These are phyloP conservation scores for Penicillium lividum DNA, from an alignment of 495 filamentous ascomycete species.

Conservation along the genomic window DNA sequence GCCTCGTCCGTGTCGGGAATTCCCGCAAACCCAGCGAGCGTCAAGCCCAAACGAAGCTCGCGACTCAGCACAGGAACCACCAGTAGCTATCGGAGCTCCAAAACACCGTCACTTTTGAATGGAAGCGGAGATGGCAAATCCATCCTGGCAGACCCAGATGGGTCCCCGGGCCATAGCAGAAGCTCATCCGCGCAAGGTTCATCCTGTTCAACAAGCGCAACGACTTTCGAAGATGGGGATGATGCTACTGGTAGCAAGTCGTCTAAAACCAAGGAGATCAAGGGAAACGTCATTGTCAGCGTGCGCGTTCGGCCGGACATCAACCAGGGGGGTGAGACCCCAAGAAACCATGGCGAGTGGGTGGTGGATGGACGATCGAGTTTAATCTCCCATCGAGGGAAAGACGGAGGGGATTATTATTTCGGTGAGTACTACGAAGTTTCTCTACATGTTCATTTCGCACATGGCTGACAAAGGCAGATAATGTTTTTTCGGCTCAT, in stretches of 20 bases:
- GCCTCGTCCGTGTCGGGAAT: conserved; percentile 39
- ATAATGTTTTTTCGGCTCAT: conserved; percentile 92
- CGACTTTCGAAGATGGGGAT: conserved; percentile 72
- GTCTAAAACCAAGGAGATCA: conserved; percentile 60
- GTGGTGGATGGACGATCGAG: conserved; percentile 83
- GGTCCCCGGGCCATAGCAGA: conserved; percentile 82
- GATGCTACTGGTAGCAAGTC: conserved; percentile 35
- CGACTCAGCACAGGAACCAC: conserved; percentile 42
- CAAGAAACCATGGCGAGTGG: conserved; percentile 79
- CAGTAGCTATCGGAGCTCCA: conserved; percentile 52
- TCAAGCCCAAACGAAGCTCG: conserved; percentile 38
- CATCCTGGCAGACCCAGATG: conserved; percentile 65
- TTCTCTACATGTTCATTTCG: neutral
- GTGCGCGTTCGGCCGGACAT: conserved; percentile 89
- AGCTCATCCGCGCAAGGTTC: conserved; percentile 89
- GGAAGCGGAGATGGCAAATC: conserved; percentile 75
- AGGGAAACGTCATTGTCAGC: conserved; percentile 95
- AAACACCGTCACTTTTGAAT: conserved; percentile 74
- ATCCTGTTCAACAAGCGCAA: conserved; percentile 79
- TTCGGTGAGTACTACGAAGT: conserved; percentile 63
- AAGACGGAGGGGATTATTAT: conserved; percentile 88
- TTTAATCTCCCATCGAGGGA: conserved; percentile 78
- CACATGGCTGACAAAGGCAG: conserved; percentile 39
- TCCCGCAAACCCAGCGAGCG: conserved; percentile 27
- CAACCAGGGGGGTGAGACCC: conserved; percentile 50